Conservation (phyloP, 805 yeast genomes). For the Candida yuanshanica region DNA sequence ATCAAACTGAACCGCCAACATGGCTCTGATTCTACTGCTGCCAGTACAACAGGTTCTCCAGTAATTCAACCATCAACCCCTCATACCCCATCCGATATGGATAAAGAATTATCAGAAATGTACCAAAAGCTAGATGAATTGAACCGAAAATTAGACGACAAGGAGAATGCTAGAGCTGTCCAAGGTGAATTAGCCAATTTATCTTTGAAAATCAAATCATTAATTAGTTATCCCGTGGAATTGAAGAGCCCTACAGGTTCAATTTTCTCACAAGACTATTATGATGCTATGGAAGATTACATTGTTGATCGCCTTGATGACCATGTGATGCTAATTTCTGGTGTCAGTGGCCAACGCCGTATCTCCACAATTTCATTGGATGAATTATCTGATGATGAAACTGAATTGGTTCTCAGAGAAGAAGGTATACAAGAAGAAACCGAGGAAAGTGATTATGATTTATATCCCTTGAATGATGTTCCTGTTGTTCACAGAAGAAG, state of each 20-base stretch:
- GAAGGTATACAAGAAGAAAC: slow-evolving; percentile 2
- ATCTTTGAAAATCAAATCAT: slow-evolving; percentile 3
- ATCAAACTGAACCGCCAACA: slow-evolving; percentile 15
- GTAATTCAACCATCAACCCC: slow-evolving; percentile 1
- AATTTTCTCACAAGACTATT: slow-evolving; percentile 46
- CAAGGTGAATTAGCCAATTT: not conserved
- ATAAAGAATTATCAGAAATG: slow-evolving; percentile 1
- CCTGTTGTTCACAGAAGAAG: slow-evolving; percentile 44
- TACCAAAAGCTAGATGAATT: not conserved
- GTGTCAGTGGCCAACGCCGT: slow-evolving; percentile 4
- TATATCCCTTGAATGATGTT: slow-evolving; percentile 66
- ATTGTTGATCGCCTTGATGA: slow-evolving; percentile 10
- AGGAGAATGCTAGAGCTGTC: not conserved
- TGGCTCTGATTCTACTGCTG: slow-evolving; percentile 1
- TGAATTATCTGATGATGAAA: slow-evolving; percentile 23
- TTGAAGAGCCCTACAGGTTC: slow-evolving; percentile 22
- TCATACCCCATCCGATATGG: not conserved
- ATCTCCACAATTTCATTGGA: slow-evolving; percentile 14
- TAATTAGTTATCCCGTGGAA: not conserved
- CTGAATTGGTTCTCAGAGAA: slow-evolving; percentile 14
- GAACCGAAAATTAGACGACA: slow-evolving; percentile 6
- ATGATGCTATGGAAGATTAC: slow-evolving; percentile 60
- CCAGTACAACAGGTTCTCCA: slow-evolving; percentile 4
- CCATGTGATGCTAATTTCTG: slow-evolving; percentile 19
- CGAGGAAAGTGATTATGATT: slow-evolving; percentile 24